Base-by-base conservation (phyloP, 371 early-diverging fungal genomes). In the Zopfochytrium polystomum region DNA sequence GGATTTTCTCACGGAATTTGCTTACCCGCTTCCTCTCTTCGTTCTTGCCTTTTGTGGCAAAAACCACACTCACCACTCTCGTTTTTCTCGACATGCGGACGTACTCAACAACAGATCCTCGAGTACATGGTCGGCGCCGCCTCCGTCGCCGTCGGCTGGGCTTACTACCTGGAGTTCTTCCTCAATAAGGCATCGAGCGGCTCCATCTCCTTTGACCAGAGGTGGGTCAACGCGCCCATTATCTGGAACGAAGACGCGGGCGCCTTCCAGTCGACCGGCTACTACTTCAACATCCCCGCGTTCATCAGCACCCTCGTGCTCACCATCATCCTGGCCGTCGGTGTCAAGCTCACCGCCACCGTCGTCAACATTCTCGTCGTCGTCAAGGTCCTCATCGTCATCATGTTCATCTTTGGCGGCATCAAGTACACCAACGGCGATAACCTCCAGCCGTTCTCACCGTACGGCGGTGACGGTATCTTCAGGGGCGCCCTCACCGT, bases 371-470 rank as follows among this genome's bases (percentile, higher is more conserved):
- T 76, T 23, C 73, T 90, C 33, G 92, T 92, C 18, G 65, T 63
- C 5, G 71, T 91, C 68, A 95, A 95, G 69, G 60, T 92, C 15
- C 15, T 82, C 0, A 87, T 87, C 30, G 74, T 92, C 33, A 52
- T 7, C 23, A 29, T 13, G 58, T 74, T n/a, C n/a, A n/a, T n/a
- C n/a, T n/a, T n/a, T n/a, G n/a, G n/a, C n/a, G n/a, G n/a, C n/a
- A n/a, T n/a, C 68, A 79, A 80, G 18, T 88, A 73, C 62, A 80
- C 92, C 65, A 77, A 91, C 43, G 51, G 64, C 9, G 70, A 62
- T 29, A 92, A 93, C 77, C 91, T 84, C 58, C 32, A 62, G 31
- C 93, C 93, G 3, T 92, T 92, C 74, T 71, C 92, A 46, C 95
- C 93, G 27, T 52, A 27, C 26, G 57, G 57, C 4, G 43, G 43